phyloP scores from a whole-genome alignment of 2,329 filamentous ascomycete genomes.

The Curvularia lunata region DNA sequence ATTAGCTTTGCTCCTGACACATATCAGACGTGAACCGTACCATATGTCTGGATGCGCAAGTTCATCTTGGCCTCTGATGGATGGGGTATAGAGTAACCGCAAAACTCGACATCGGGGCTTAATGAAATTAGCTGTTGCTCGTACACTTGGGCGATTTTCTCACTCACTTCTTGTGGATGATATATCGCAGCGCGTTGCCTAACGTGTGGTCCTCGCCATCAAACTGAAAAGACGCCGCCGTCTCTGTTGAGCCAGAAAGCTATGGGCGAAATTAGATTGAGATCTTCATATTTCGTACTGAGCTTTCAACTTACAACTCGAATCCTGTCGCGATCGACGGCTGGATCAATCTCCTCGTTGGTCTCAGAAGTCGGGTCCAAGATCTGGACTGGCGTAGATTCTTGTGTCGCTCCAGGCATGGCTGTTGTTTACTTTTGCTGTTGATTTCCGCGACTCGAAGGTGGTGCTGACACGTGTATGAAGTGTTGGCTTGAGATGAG shows the following conservation, averaged over 20 bases:
- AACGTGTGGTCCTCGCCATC: conserved; percentile 92
- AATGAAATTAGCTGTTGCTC: conserved; percentile 2
- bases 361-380: conserved; percentile 34
- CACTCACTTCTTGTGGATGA: conserved; percentile 97
- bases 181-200: conserved; percentile 90
- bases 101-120: conserved; percentile 96
- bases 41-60: conserved; percentile 93
- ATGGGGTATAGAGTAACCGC: conserved; percentile 96
- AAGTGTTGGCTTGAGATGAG: conserved; percentile 4
- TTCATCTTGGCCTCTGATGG: conserved; percentile 98
- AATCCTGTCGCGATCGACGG: conserved; percentile 52
- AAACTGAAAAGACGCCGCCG: conserved; percentile 94
- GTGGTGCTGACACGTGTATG: neutral
- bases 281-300: neutral
- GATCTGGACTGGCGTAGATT: conserved; percentile 27
- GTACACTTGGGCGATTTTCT: neutral
- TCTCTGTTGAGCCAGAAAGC: conserved; percentile 83
- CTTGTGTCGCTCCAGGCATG: conserved; percentile 33
- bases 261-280: conserved; percentile 48
- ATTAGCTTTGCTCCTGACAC: conserved; percentile 7
- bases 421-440: conserved; percentile 5
- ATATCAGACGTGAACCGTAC: conserved; percentile 55
- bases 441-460: too few species aligned
- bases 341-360: conserved; percentile 41
- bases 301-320: conserved; percentile 49